These are phyloP conservation scores for Aurantiochytrium sp. DNA, from an alignment of 108 stramenopile genomes.

Conservation along the genomic window DNA sequence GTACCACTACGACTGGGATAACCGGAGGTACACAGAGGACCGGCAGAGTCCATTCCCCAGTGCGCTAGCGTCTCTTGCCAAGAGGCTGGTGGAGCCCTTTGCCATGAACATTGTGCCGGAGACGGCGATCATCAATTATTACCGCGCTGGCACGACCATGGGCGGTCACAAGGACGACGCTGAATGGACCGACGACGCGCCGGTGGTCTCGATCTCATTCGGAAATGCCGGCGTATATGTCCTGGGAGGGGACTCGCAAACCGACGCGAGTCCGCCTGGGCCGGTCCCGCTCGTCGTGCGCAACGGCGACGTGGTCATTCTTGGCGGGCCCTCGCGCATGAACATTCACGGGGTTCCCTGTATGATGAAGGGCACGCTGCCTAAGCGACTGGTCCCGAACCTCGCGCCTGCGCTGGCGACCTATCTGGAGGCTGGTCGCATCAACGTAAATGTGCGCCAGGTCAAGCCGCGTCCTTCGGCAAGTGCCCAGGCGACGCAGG, in stretches of 20 bases:
- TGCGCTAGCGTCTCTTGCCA: not conserved
- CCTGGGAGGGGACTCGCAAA: constrained; percentile 30
- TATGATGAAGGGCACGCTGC: not conserved
- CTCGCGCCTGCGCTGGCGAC: not conserved
- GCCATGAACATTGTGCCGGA: constrained; percentile 26
- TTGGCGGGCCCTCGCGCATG: constrained; percentile 26
- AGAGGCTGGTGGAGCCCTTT: not conserved
- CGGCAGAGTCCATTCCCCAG: constrained; percentile 6
- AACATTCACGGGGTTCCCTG: constrained; percentile 38
- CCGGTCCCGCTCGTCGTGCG: constrained; percentile 33
- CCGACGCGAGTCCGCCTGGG: not conserved
- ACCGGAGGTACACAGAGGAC: constrained; percentile 30
- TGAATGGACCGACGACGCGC: constrained; percentile 16
- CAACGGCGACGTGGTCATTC: constrained; percentile 38
- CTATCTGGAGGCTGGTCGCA: not conserved
- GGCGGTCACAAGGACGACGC: constrained; percentile 46
- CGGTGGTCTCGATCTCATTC: constrained; percentile 36
- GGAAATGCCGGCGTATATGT: constrained; percentile 36
- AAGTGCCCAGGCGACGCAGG: not conserved
- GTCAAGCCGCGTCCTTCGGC: not conserved
- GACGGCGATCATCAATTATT: constrained; percentile 46
- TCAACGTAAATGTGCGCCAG: constrained; percentile 31
- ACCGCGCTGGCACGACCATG: constrained; percentile 32
- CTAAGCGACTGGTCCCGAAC: not conserved
- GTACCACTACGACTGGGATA: constrained; percentile 36